Percentiles rank a stretch among this genome's conserved stretches.
Conservation (phyloP, 116 monocot species). For the Phalaenopsis hybrid region DNA sequence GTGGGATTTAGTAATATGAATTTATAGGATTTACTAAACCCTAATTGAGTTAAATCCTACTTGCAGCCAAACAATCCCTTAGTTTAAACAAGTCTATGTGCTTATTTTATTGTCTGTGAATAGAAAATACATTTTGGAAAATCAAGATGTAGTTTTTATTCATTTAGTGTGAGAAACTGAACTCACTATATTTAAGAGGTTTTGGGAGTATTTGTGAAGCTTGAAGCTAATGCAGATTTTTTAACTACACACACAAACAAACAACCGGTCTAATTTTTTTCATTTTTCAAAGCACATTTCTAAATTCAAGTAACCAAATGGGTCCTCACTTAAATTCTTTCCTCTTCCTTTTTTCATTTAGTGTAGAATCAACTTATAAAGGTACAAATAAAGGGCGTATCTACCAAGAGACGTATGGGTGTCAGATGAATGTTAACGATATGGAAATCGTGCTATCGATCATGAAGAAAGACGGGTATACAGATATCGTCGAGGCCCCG, state of each 20-base stretch:
- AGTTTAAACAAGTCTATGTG: not conserved
- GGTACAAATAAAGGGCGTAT: constrained; percentile 58
- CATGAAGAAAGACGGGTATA: constrained; percentile 79
- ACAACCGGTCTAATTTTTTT: not conserved
- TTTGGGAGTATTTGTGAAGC: not conserved
- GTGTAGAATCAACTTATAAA: constrained; percentile 29
- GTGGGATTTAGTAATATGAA: no score
- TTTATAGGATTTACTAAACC: no score
- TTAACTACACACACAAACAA: not conserved
- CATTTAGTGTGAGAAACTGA: no score
- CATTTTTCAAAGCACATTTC: not conserved
- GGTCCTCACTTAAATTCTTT: not conserved
- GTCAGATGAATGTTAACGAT: constrained; percentile 98
- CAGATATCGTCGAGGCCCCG: constrained; percentile 56
- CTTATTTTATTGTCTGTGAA: not conserved
- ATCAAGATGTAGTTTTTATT: not conserved
- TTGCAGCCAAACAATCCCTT: no score
- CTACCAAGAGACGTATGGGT: constrained; percentile 98
- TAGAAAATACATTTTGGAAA: not conserved
- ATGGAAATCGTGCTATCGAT: constrained; percentile 98
- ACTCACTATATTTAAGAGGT: not conserved
- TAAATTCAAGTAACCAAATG: not conserved
- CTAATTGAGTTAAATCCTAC: no score
- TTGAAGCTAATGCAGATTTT: not conserved
- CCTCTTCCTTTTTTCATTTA: constrained; percentile 12